phyloP scores from a whole-genome alignment of 495 filamentous ascomycete genomes.

The Penicillium paradoxum region DNA sequence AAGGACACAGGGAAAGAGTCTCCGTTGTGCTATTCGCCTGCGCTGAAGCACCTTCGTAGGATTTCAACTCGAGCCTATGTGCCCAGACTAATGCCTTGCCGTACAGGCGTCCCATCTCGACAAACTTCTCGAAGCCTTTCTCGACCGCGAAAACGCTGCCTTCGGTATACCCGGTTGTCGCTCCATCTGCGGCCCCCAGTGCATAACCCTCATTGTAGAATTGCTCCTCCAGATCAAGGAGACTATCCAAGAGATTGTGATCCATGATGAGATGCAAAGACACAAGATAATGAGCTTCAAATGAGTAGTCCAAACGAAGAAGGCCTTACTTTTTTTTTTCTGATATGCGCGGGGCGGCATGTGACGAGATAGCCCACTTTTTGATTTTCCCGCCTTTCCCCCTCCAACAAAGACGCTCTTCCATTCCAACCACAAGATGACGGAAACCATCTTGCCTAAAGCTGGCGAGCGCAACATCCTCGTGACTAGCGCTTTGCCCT shows the following conservation, averaged over 20 bases:
- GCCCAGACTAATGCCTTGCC: conserved; percentile 83
- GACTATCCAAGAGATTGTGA: conserved; percentile 58
- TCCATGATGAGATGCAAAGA: conserved; percentile 28
- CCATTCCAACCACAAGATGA: conserved; percentile 24
- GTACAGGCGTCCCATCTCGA: conserved; percentile 71
- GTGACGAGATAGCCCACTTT: conserved; percentile 30
- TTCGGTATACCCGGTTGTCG: conserved; percentile 75
- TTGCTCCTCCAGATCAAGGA: conserved; percentile 73
- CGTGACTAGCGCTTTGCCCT: conserved; percentile 60
- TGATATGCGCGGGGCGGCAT: conserved; percentile 24
- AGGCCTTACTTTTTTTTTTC: conserved; percentile 7
- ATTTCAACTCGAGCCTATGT: conserved; percentile 44
- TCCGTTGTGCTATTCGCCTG: conserved; percentile 9
- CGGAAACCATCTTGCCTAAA: conserved; percentile 38
- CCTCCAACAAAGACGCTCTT: conserved; percentile 26
- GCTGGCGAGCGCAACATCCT: conserved; percentile 45
- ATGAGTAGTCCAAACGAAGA: not conserved
- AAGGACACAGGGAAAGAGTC: conserved; percentile 23
- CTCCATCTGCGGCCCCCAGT: conserved; percentile 70
- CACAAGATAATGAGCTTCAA: conserved; percentile 2
- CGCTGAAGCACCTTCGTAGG: conserved; percentile 12
- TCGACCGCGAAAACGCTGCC: conserved; percentile 85
- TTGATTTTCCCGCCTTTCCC: conserved; percentile 25
- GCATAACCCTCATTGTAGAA: conserved; percentile 84
- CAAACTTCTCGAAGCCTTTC: conserved; percentile 89